Conservation (phyloP, 2,329 filamentous ascomycete genomes). For the Fusarium floridanum region DNA sequence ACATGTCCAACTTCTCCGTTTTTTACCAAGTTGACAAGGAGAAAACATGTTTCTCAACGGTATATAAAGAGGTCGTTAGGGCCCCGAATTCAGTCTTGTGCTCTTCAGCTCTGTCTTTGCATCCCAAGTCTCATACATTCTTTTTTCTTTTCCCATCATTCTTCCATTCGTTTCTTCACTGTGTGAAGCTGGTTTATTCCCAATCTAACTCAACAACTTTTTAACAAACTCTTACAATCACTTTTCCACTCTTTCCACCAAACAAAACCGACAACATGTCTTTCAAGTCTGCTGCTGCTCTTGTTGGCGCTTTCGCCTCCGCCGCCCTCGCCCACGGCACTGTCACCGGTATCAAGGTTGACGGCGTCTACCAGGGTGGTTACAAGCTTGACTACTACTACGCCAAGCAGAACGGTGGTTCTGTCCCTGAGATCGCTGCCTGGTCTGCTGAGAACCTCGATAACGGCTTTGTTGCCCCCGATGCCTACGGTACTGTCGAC, state of each 20-base stretch:
- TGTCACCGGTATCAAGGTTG: slow-evolving; percentile 42
- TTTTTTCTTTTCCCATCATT: slow-evolving; percentile 20
- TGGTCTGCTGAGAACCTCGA: slow-evolving; percentile 60
- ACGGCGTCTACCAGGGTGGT: slow-evolving; percentile 31
- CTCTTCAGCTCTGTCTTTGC: slow-evolving; percentile 35
- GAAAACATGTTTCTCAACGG: not conserved
- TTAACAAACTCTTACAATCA: not conserved
- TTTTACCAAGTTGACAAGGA: not conserved
- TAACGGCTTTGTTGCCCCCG: slow-evolving; percentile 64
- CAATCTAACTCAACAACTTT: not conserved
- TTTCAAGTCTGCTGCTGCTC: slow-evolving; percentile 34
- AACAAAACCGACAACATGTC: slow-evolving; percentile 35
- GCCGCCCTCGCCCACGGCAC: slow-evolving; percentile 41
- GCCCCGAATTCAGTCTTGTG: not conserved
- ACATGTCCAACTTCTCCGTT: not conserved
- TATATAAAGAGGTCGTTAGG: slow-evolving; percentile 27
- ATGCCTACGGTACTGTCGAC: slow-evolving; percentile 54
- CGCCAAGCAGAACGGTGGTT: slow-evolving; percentile 32
- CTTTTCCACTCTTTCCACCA: not conserved
- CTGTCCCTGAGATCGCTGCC: slow-evolving; percentile 46
- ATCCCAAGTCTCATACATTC: slow-evolving; percentile 29
- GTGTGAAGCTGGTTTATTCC: slow-evolving; percentile 47
- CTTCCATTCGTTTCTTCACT: slow-evolving; percentile 46
- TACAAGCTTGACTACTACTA: slow-evolving; percentile 43
- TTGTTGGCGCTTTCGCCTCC: slow-evolving; percentile 42